Conservation (phyloP, 306 rosid species). For the Hippophae rhamnoides region DNA sequence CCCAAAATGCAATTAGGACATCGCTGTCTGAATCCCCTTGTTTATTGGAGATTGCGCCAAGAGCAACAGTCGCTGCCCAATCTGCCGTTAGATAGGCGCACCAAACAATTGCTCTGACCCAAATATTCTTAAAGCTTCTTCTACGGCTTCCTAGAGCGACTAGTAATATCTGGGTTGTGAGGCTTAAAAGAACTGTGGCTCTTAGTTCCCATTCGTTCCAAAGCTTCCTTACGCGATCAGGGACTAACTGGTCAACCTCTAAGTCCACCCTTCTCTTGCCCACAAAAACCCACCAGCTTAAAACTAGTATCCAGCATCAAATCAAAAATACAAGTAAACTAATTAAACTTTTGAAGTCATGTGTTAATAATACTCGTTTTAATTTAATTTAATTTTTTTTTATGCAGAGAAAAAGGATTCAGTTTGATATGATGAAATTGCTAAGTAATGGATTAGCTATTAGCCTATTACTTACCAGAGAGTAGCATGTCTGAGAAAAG, state of each 20-base stretch:
- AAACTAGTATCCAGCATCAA: too few species aligned
- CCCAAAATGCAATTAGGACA: slow-evolving; percentile 25
- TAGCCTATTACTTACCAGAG: too few species aligned
- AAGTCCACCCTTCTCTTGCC: background rate
- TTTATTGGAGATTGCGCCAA: slow-evolving; percentile 19
- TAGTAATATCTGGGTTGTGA: slow-evolving; percentile 19
- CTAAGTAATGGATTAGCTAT: too few species aligned
- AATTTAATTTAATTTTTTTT: too few species aligned
- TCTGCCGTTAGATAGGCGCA: slow-evolving; percentile 27
- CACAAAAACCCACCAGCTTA: too few species aligned
- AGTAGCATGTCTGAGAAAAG: too few species aligned
- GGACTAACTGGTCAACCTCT: slow-evolving; percentile 1
- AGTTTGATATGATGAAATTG: too few species aligned
- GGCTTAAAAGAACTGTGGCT: slow-evolving; percentile 13
- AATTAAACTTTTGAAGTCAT: too few species aligned
- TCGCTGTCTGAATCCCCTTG: background rate
- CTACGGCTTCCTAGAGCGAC: slow-evolving; percentile 23
- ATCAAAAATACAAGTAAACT: too few species aligned
- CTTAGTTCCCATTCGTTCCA: slow-evolving; percentile 25
- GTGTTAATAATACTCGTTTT: too few species aligned
- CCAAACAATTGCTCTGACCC: slow-evolving; percentile 18
- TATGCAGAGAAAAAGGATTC: too few species aligned
- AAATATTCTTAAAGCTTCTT: background rate
- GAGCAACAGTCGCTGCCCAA: slow-evolving; percentile 19
- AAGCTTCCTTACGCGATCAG: background rate